Evolutionary conservation across 208 protist species (phyloP).

Genomic region (Phytomonas francai): DNA sequence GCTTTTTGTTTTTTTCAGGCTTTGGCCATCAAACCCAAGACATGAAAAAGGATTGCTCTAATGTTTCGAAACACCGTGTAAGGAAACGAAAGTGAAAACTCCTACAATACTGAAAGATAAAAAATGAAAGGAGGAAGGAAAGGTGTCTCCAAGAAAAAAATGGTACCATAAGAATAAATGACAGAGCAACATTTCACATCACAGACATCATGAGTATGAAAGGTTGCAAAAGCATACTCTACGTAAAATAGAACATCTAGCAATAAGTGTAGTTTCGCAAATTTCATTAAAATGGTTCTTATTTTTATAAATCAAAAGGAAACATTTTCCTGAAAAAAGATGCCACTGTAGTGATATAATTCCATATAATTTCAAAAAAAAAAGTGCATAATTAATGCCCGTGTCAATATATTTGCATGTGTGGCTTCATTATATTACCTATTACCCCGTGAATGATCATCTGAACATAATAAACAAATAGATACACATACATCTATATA

Average conservation of each 20-base stretch:
- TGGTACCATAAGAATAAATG: background rate
- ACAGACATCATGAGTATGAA: background rate
- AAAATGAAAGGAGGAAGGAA: background rate
- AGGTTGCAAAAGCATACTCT: background rate
- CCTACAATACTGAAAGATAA: background rate
- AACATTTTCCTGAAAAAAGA: background rate
- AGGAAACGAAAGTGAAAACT: background rate
- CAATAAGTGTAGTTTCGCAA: background rate
- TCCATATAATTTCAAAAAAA: background rate
- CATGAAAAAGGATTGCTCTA: background rate
- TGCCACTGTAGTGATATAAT: background rate
- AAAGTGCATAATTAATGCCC: background rate
- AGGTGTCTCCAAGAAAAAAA: background rate
- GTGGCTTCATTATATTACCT: background rate
- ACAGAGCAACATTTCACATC: background rate
- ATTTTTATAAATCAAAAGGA: background rate
- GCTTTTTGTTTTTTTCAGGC: background rate
- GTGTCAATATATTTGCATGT: background rate
- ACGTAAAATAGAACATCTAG: background rate
- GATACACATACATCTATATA: background rate
- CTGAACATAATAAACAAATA: slow-evolving; percentile 6
- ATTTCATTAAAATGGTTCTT: background rate
- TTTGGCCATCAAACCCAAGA: background rate
- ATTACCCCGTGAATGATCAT: background rate
- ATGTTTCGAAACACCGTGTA: background rate